A percentile compares a stretch with the other conserved stretches of the same genome.
phyloP scores from a whole-genome alignment of 345 rosid species.

The Raphanus raphanistrum region DNA sequence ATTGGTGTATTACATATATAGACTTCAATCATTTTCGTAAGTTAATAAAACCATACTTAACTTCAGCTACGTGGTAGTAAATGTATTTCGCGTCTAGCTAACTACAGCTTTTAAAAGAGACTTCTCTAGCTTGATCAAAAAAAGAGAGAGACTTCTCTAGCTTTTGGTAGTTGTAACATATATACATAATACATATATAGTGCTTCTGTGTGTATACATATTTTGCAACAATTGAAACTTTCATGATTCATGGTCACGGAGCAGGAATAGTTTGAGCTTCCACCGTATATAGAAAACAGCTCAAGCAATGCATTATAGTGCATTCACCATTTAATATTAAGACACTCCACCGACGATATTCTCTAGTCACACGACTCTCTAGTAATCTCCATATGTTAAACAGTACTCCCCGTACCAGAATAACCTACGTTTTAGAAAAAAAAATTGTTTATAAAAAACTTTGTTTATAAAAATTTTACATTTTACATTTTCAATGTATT shows the following conservation, averaged over 20 bases:
- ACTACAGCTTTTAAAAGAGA: not conserved
- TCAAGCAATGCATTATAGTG: not conserved
- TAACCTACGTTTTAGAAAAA: too few species aligned
- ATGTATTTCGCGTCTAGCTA: not conserved
- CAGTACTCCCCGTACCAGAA: too few species aligned
- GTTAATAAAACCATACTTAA: not conserved
- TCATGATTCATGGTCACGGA: not conserved
- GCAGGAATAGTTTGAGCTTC: not conserved
- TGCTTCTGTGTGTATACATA: not conserved
- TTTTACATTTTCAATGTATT: too few species aligned
- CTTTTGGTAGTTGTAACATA: slow-evolving; percentile 7
- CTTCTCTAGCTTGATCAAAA: too few species aligned
- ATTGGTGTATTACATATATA: too few species aligned
- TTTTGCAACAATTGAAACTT: slow-evolving; percentile 8
- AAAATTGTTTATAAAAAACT: too few species aligned
- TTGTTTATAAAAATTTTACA: too few species aligned
- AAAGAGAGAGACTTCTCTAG: not conserved
- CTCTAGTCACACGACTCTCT: not conserved
- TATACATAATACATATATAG: not conserved
- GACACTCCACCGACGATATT: slow-evolving; percentile 5
- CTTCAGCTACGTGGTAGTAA: not conserved
- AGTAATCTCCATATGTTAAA: not conserved
- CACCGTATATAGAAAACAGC: not conserved
- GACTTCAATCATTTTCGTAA: not conserved
- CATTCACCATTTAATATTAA: not conserved